Conservation (phyloP, 2,329 filamentous ascomycete genomes). For the Cordyceps cicadae region DNA sequence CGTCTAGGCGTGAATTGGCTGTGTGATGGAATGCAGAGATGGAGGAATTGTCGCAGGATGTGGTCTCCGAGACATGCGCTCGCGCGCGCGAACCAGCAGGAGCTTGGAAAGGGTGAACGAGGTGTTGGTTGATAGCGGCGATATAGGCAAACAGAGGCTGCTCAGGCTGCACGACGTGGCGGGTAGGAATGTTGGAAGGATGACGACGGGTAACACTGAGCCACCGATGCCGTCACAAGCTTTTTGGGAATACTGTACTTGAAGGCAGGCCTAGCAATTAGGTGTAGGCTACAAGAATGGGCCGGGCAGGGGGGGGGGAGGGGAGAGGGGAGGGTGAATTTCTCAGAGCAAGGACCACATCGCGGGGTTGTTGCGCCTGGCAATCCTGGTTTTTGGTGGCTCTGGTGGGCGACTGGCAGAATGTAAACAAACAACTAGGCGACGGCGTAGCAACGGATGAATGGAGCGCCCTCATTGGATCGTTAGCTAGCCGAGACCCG, state of each 20-base stretch:
- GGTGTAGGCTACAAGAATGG: constrained; percentile 8
- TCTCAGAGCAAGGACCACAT: constrained; percentile 14
- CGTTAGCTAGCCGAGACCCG: background rate
- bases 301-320: constrained; percentile 13
- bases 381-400: background rate
- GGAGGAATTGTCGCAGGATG: constrained; percentile 1
- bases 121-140: background rate
- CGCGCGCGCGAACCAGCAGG: constrained; percentile 3
- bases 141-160: background rate
- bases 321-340: constrained; percentile 9
- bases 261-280: background rate
- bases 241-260: constrained; percentile 10
- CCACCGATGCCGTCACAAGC: constrained; percentile 17
- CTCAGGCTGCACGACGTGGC: constrained; percentile 4
- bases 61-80: constrained; percentile 14
- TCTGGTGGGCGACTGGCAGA: background rate
- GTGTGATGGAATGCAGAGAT: constrained; percentile 10
- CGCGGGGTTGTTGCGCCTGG: constrained; percentile 17
- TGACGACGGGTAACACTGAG: constrained; percentile 13
- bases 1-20: background rate
- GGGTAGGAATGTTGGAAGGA: constrained; percentile 8
- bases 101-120: background rate
- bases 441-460: constrained; percentile 25
- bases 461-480: constrained; percentile 18
- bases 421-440: constrained; percentile 28